Evolutionary conservation across 306 rosid genomes (phyloP).

Genomic region (Canavalia ensiformis): DNA sequence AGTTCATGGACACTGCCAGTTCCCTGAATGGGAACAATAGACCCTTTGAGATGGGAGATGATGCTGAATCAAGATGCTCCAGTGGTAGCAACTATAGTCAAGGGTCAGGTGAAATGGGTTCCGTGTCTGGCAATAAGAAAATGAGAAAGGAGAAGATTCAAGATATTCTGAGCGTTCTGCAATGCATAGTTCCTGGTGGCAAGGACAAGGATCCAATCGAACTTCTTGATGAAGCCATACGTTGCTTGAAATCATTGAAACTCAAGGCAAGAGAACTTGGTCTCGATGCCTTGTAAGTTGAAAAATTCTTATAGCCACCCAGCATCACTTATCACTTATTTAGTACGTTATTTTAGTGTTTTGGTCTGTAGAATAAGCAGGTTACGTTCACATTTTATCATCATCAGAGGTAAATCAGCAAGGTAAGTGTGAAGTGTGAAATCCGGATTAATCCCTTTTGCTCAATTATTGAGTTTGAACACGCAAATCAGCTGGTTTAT

Average conservation of each 20-base stretch:
- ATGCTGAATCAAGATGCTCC: conserved; percentile 83
- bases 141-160: conserved; percentile 78
- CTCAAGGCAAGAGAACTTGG: conserved; percentile 71
- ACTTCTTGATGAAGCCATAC: conserved; percentile 89
- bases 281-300: conserved; percentile 57
- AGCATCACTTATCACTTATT: conserved; percentile 1
- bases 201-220: conserved; percentile 72
- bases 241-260: conserved; percentile 77
- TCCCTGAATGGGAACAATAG: conserved; percentile 57
- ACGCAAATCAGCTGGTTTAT: conserved; percentile 46
- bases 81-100: conserved; percentile 42
- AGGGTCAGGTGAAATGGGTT: conserved; percentile 56
- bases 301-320: not conserved
- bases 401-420: conserved; percentile 9
- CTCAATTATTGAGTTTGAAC: conserved; percentile 51
- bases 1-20: conserved; percentile 68
- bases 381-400: not conserved
- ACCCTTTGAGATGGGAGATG: conserved; percentile 55
- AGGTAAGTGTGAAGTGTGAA: conserved; percentile 5
- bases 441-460: conserved; percentile 22
- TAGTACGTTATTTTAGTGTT: conserved; percentile 41
- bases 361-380: conserved; percentile 55
- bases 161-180: conserved; percentile 73
- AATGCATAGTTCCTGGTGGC: conserved; percentile 80
- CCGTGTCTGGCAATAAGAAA: conserved; percentile 59